Evolutionary conservation across 352 stramenopile genomes (phyloP), one percentile per base, ranked within the genome.

Genomic region (Thalassiosira hispida): DNA sequence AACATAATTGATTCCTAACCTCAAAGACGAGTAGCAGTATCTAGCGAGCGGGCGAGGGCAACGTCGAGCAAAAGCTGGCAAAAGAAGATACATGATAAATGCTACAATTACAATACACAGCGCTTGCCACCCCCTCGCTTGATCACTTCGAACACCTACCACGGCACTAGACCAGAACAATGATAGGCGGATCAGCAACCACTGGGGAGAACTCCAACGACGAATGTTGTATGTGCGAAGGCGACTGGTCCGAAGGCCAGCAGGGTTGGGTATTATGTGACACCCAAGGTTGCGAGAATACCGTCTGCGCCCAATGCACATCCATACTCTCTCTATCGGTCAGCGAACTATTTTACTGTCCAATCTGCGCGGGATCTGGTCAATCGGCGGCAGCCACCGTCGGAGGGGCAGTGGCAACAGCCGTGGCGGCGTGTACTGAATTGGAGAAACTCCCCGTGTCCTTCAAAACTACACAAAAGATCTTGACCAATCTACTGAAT

Each of bases 261-360:
- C n/a, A 56, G 22, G 56, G 68, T 12, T 77, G 68, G 68, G 31
- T 77, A 5, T 57, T 77, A 1, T 77, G 68, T 22, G 68, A 77
- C 18, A 49, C 44, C 1, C 5, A 47, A 1, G 35, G 31, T 1
- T 77, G 68, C 33, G 46, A 63, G 3, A 77, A 77, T 35, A 62
- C 44, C 14, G 56, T 69, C 14, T 77, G 68, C 23, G 29, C 46
- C 18, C 40, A 51, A 9, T 77, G 68, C 29, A 62, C 56, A 2
- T 35, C 40, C 11, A 14, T 22, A 0, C 56, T 77, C 1, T 68
- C 56, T 20, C 44, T 77, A 14, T 62, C 59, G 8, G 68, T 77
- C 11, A 62, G 42, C 27, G 56, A 77, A 6, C 23, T 69, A 22
- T 77, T 77, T 38, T 77, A 69, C 44, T 77, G 68, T 27, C 68